phyloP scores from a whole-genome alignment of 169 alveolate species.

The Eimeria tenella region DNA sequence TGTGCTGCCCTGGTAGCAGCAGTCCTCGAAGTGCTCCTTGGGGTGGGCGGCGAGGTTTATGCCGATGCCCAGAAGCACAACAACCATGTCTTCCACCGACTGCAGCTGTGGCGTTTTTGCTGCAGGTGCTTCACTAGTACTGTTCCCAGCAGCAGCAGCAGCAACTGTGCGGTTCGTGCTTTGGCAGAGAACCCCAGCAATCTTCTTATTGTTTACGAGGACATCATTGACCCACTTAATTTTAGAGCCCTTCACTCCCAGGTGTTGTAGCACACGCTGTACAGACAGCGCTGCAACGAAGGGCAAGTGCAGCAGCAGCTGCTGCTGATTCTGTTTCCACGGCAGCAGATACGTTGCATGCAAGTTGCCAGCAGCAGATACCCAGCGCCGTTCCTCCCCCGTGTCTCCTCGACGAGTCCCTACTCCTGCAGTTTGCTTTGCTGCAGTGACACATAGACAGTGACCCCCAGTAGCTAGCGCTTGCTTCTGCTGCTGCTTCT shows the following conservation, averaged over 20 bases:
- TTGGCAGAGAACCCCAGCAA: conserved; percentile 82
- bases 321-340: conserved; percentile 78
- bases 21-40: background rate
- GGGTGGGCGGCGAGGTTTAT: conserved; percentile 42
- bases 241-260: conserved; percentile 75
- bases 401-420: conserved; percentile 83
- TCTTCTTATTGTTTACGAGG: conserved; percentile 79
- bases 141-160: background rate
- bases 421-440: conserved; percentile 83
- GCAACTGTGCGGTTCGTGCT: background rate
- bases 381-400: conserved; percentile 79
- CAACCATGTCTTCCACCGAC: background rate
- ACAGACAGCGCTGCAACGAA: conserved; percentile 84
- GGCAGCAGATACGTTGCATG: conserved; percentile 79
- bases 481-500: conserved; percentile 22
- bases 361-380: conserved; percentile 81
- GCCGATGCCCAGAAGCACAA: conserved; percentile 64
- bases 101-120: background rate
- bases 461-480: background rate
- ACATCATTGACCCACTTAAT: conserved; percentile 86
- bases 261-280: conserved; percentile 77
- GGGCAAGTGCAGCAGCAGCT: conserved; percentile 78
- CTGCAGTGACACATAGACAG: conserved; percentile 76
- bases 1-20: conserved; percentile 61
- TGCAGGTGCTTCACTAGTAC: background rate